Base-by-base conservation (phyloP, 1,284 basidiomycete genomes). In the Cutaneotrichosporon arboriforme region DNA sequence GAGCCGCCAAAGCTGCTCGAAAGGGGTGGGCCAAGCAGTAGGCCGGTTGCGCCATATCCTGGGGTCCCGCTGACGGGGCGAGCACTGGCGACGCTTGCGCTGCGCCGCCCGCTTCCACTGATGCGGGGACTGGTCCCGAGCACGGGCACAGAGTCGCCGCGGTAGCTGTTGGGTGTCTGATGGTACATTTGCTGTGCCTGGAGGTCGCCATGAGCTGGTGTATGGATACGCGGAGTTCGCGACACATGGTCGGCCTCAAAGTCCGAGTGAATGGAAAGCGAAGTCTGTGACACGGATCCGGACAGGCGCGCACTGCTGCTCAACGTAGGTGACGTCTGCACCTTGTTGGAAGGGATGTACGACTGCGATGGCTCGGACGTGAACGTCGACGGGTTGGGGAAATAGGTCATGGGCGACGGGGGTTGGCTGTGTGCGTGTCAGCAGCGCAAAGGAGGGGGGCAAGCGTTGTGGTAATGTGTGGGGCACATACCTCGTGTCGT, bases 371-470 rank as follows among this genome's bases (percentile, higher is more conserved):
- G 46, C 38, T 60, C 56, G 21, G 50, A 45, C 14, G 59, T 54
- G 47, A 70, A 70, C 1, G 68, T 61, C 14, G 68, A 68, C 10
- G 67, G 70, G 51, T 68, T 69, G 33, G 70, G 70, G 39, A 72
- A 72, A 54, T 72, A 70, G 13, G 70, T 70, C 45, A 72, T 68
- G 8, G 70, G 70, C 9, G 66, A 68, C 8, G 64, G 57, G 2
- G 65, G 65, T 44, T 57, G 57, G 37, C 64, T 63, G 47, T 8
- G 35, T 26, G 35, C 18, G 8, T 8, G 36, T 37, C 36, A 37
- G 14, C 26, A 31, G 8, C 8, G 36, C 26, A 26, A 34, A 33
- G 22, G n/a, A n/a, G n/a, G n/a, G n/a, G n/a, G n/a, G n/a, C n/a
- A n/a, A n/a, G n/a, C n/a, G n/a, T n/a, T n/a, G n/a, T n/a, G n/a